Evolutionary conservation across 2,329 filamentous ascomycete species (phyloP).

Genomic region (Blastomyces gilchristii): DNA sequence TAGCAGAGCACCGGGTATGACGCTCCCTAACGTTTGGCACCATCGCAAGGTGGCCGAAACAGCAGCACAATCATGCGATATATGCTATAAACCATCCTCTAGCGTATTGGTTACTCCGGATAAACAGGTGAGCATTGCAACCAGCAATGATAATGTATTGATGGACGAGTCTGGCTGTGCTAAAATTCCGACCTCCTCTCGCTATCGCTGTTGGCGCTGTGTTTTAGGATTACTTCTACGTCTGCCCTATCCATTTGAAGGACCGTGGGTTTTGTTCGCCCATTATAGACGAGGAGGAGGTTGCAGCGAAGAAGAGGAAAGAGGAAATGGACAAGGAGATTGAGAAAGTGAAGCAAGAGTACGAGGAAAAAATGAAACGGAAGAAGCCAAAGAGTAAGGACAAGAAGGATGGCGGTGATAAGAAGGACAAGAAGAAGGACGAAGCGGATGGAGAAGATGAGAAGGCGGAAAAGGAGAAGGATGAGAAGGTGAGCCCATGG

Average conservation of each 20-base stretch:
- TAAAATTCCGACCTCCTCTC: background rate
- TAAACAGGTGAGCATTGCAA: conserved; percentile 56
- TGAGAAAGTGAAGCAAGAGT: conserved; percentile 42
- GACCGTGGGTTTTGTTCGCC: conserved; percentile 69
- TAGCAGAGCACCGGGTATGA: conserved; percentile 15
- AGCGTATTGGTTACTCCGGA: conserved; percentile 83
- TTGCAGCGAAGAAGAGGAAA: conserved; percentile 34
- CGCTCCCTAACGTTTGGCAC: conserved; percentile 66
- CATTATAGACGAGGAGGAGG: conserved; percentile 36
- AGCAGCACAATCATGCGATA: conserved; percentile 72
- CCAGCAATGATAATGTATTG: background rate
- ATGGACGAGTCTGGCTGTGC: background rate
- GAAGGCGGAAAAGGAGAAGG: conserved; percentile 37
- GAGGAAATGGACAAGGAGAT: conserved; percentile 37
- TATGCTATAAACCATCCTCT: conserved; percentile 80
- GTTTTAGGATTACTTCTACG: conserved; percentile 75
- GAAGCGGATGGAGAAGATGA: conserved; percentile 38
- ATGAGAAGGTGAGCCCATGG: conserved; percentile 42
- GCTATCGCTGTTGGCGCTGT: background rate
- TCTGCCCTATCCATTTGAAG: conserved; percentile 72
- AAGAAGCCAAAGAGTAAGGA: conserved; percentile 54
- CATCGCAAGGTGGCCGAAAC: conserved; percentile 78
- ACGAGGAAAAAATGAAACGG: conserved; percentile 66
- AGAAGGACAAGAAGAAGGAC: conserved; percentile 40
- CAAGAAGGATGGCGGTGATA: conserved; percentile 38